Percentiles rank a stretch among this genome's conserved stretches.
Conservation (phyloP, 2,329 filamentous ascomycete species). For the Harringtonia aguacate region DNA sequence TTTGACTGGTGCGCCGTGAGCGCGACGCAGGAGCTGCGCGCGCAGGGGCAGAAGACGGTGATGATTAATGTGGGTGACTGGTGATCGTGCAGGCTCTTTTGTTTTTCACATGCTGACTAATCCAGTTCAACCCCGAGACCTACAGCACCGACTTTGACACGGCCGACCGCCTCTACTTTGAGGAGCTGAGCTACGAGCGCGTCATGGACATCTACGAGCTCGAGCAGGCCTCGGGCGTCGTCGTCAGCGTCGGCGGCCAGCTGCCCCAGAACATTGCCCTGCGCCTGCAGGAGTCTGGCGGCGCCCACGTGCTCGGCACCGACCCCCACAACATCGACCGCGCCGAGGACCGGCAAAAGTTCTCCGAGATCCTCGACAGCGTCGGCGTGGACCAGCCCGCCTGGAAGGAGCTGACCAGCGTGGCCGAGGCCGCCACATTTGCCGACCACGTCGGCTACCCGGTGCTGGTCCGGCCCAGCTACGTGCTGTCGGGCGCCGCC, state of each 20-base stretch:
- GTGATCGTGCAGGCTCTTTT: too few species aligned
- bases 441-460: constrained; percentile 81
- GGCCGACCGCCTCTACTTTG: constrained; percentile 90
- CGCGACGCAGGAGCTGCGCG: constrained; percentile 68
- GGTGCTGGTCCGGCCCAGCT: constrained; percentile 86
- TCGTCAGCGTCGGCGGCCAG: constrained; percentile 93
- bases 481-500: constrained; percentile 92
- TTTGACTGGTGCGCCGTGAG: constrained; percentile 98
- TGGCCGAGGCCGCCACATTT: constrained; percentile 78
- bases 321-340: constrained; percentile 93
- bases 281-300: constrained; percentile 80
- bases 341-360: constrained; percentile 96
- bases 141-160: constrained; percentile 76
- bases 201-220: constrained; percentile 99
- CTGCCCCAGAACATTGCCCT: constrained; percentile 96
- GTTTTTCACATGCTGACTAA: neutral
- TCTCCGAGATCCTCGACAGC: constrained; percentile 90
- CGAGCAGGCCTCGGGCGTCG: constrained; percentile 73
- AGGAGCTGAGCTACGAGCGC: constrained; percentile 91
- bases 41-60: constrained; percentile 91
- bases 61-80: constrained; percentile 83
- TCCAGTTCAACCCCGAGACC: constrained; percentile 66
- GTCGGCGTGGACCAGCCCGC: constrained; percentile 95
- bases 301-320: constrained; percentile 84
- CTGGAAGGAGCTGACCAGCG: constrained; percentile 94